Evolutionary conservation across 2,329 filamentous ascomycete species (phyloP), one percentile per base, ranked within the genome.

Genomic region (Leptographium lundbergii): DNA sequence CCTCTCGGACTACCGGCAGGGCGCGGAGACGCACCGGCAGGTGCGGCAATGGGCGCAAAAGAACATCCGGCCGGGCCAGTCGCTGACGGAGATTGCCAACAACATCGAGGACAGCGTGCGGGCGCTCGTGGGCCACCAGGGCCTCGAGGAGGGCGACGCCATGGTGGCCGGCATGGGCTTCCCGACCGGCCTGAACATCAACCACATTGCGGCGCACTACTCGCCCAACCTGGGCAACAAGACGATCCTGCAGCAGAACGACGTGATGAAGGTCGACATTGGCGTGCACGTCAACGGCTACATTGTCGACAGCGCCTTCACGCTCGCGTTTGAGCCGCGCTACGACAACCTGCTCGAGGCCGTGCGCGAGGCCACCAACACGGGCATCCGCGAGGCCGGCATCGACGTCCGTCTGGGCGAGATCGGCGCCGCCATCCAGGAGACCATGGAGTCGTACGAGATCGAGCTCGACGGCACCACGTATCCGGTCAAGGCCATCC

Each of bases 381-480:
- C 91, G 65, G 92, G 92, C 68, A 81, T 96, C 68, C 85, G 84
- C 77, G 88, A 95, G 76, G 91, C 91, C 6, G 91, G 91, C 67
- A 95, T 96, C 67, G 91, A 96, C 69, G 91, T 90, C 54, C 85
- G 91, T 59, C 85, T 96, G 66, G 86, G 87, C 63, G 90, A 95
- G 67, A 88, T 95, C 63, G 89, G 91, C 61, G 87, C 82, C 11
- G 79, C 83, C 22, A 92, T 95, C 66, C 91, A 95, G 73, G 90
- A 95, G 73, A 82, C 87, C 32, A 95, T 95, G 90, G 91, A 95
- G 74, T 91, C 88, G 72, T 94, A 92, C 73, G 90, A 95, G 74
- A 82, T 92, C 56, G 88, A 94, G 71, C 81, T 95, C 64, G 84
- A 87, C 70, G 89, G 89, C 62, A 83, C 81, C 48, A 90, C 84